These are phyloP conservation scores for Globisporangium cederbergense DNA, from an alignment of 352 stramenopile species.

Conservation along the genomic window DNA sequence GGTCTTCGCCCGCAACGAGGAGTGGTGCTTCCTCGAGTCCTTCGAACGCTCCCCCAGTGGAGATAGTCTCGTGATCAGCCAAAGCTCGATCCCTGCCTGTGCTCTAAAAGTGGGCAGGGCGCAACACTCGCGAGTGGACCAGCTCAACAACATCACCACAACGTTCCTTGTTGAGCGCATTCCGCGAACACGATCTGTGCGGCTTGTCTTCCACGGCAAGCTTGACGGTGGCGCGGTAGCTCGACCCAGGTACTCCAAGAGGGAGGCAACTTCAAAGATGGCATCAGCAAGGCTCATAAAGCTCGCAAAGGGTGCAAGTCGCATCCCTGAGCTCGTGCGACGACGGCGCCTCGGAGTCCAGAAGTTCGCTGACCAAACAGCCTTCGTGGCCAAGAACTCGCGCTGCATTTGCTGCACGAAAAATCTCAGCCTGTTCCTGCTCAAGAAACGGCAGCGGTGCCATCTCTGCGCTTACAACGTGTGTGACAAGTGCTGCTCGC, in stretches of 20 bases:
- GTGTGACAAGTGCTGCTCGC: conserved; percentile 36
- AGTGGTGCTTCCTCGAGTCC: conserved; percentile 51
- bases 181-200: conserved; percentile 14
- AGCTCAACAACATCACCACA: conserved; percentile 34
- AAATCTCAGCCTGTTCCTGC: conserved; percentile 23
- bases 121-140: conserved; percentile 29
- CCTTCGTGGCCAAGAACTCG: conserved; percentile 26
- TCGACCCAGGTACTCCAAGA: conserved; percentile 9
- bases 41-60: conserved; percentile 20
- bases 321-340: conserved; percentile 30
- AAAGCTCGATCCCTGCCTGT: conserved; percentile 25
- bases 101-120: conserved; percentile 34
- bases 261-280: conserved; percentile 22
- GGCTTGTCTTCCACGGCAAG: conserved; percentile 36
- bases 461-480: conserved; percentile 48
- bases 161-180: conserved; percentile 30
- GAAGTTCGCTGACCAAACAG: conserved; percentile 22
- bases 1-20: conserved; percentile 33
- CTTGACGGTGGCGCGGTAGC: conserved; percentile 8
- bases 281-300: conserved; percentile 20
- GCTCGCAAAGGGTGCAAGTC: conserved; percentile 26
- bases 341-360: conserved; percentile 32
- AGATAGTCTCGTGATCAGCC: conserved; percentile 27
- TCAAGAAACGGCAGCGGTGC: conserved; percentile 29
- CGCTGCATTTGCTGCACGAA: conserved; percentile 49